Evolutionary conservation across 106 monocot species (phyloP), one percentile per base, ranked within the genome.

Genomic region (Platanthera zijinensis): DNA sequence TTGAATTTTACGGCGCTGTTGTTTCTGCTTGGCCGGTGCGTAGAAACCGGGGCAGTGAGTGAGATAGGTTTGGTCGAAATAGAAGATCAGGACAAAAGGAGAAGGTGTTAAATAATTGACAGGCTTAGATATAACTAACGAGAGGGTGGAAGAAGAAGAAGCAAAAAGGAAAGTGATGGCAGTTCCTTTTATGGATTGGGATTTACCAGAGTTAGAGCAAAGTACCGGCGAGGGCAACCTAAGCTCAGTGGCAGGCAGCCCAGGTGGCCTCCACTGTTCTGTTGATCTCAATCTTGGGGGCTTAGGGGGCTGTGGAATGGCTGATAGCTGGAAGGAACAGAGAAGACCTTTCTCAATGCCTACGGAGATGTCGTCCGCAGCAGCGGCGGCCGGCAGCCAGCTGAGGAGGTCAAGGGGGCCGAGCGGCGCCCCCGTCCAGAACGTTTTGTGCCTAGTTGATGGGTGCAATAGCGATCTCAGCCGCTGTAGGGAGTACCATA

Each of bases 171-270:
- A 52, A 51, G 52, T 22, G 73, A 25, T 22, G 52, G 72, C 79
- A 28, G 77, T 76, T 73, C 46, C 32, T 64, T 71, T 80, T 32
- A 93, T 90, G 90, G 93, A 88, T 30, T 90, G 90, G 90, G 93
- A 90, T 48, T 74, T 88, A 9, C 22, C 82, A 8, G 93, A 94
- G 66, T 72, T 90, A 63, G 84, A 84, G 67, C 74, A 57, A 10
- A 79, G 78, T 47, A 48, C 75, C 12, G 83, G 75, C 9, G 83
- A 82, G n/a, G 79, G 71, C 61, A 66, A 67, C 78, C 69, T 79
- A n/a, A 82, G 80, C 18, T 66, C 75, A 13, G 72, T 72, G 30
- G 67, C 78, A 9, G 52, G 75, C 19, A 21, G 66, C 53, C 19
- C 82, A 56, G 81, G 73, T 30, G 15, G 30, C 15, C 49, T 69